Percentiles rank a stretch among this genome's conserved stretches.
Conservation (phyloP, 768 basidiomycete species). For the Suillus decipiens region DNA sequence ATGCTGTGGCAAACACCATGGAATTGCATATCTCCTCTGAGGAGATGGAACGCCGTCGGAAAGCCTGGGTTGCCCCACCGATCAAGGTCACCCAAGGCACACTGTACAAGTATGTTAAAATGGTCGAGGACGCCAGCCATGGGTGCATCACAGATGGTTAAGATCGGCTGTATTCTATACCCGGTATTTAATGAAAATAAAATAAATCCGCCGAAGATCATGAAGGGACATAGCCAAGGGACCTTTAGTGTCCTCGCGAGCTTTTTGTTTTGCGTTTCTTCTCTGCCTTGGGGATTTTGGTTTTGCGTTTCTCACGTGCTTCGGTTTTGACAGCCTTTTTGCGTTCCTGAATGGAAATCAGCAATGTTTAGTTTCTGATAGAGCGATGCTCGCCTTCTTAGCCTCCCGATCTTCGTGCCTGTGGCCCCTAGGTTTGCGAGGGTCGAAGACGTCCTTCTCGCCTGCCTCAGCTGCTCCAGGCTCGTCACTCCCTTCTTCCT, state of each 20-base stretch:
- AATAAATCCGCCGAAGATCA: slow-evolving; percentile 9
- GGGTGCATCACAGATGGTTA: slow-evolving; percentile 91
- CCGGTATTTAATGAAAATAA: slow-evolving; percentile 4
- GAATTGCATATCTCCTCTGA: slow-evolving; percentile 75
- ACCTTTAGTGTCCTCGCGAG: slow-evolving; percentile 25
- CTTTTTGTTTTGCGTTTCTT: slow-evolving; percentile 84
- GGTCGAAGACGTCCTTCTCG: slow-evolving; percentile 32
- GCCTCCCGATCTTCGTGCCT: slow-evolving; percentile 89
- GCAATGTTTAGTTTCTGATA: slow-evolving; percentile 13
- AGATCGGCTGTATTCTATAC: slow-evolving; percentile 18
- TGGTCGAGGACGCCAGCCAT: slow-evolving; percentile 87
- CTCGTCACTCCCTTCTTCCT: slow-evolving; percentile 37
- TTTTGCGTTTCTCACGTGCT: slow-evolving; percentile 83
- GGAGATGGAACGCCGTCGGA: slow-evolving; percentile 74
- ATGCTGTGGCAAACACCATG: slow-evolving; percentile 85
- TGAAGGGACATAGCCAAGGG: slow-evolving; percentile 14
- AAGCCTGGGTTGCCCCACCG: slow-evolving; percentile 80
- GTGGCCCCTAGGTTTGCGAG: slow-evolving; percentile 77
- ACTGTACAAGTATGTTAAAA: slow-evolving; percentile 85
- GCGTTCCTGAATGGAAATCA: slow-evolving; percentile 61
- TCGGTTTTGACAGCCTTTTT: slow-evolving; percentile 89
- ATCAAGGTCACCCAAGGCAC: slow-evolving; percentile 83
- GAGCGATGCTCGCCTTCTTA: slow-evolving; percentile 67
- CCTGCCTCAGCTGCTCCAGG: slow-evolving; percentile 27
- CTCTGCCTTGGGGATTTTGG: slow-evolving; percentile 94